Base-by-base conservation (phyloP, 768 basidiomycete genomes). In the Nidula microcarpa region DNA sequence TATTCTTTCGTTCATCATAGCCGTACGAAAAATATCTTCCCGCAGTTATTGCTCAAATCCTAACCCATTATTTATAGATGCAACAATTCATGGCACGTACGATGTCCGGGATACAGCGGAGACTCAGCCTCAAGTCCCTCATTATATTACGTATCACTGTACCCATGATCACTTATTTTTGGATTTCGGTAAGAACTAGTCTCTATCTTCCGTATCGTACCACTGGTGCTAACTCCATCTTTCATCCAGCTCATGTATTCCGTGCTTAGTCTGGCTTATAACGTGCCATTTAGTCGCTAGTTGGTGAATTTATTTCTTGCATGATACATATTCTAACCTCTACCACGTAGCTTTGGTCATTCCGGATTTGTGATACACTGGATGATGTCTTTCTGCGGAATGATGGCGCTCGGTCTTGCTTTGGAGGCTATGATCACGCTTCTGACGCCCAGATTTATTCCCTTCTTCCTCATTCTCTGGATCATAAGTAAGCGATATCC, bases 391-490 rank as follows among this genome's bases (percentile, higher is more conserved):
- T 86, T 75, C 71, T 37, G 71, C 36, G 77, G 73, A 37, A 87
- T 86, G 84, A 61, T 74, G 6, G 72, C 83, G 0, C 67, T 82
- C 37, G 86, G 86, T 6, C 68, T 87, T 6, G 84, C 83, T 0
- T 54, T 87, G 11, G 86, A 88, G 55, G 65, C 84, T 4, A 64
- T 85, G 64, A 64, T 85, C 37, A 82, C 80, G 2, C 60, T 87
- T 10, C 61, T 88, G 49, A 86, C 82, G 1, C 6, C 65, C 10
- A 69, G 71, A 52, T 79, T 79, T 53, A 65, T 86, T 11, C 73
- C 82, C 0, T 75, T 84, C 67, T 87, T 89, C 73, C 74, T 87
- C 62, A 66, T 87, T 37, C 47, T 77, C 7, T 85, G 83, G 82
- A 82, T 89, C 56, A 86, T 89, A 57, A 56, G 84, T 81, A 55